Base-by-base conservation (phyloP, 306 rosid genomes). In the Cercis canadensis region DNA sequence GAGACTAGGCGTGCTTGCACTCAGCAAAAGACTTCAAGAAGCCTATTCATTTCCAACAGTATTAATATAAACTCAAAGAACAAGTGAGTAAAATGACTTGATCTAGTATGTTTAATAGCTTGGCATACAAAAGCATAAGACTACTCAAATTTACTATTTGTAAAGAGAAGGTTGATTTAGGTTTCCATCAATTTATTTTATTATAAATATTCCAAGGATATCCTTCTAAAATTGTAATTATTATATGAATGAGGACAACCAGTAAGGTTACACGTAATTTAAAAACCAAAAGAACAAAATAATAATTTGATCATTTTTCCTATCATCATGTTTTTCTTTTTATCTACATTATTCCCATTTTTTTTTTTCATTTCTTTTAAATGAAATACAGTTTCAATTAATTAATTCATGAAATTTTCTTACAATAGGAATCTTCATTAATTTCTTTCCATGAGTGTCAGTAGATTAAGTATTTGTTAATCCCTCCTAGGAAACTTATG, bases 21-120 rank as follows among this genome's bases (percentile, higher is more conserved):
- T 52, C 18, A 53, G 76, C 74, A 74, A 33, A 62, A 80, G 52
- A 74, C 68, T 67, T 70, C 67, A 67, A 65, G 81, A 62, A 63
- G 57, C 86, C 94, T 82, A 13, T 57, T 76, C 69, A 78, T 70
- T 79, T 34, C 47, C 63, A 61, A 49, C 7, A 69, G 67, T 45
- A 17, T 67, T 77, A 57, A 62, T 33, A 58, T 40, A 70, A 67
- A 63, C 50, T 33, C 9, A 64, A 57, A 72, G 36, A 62, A 39
- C 41, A 62, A 61, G 49, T 2, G 19, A 44, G n/a, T 39, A 37
- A 73, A 67, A 31, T 64, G 71, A 62, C 70, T 49, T 21, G 18
- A 65, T 58, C 57, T 53, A 52, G 55, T 43, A 58, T 63, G 53
- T 67, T 75, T 24, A 44, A 47, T 21, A 40, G 70, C 57, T 43